phyloP scores from a whole-genome alignment of 306 rosid species.

The Calophaca sinica region DNA sequence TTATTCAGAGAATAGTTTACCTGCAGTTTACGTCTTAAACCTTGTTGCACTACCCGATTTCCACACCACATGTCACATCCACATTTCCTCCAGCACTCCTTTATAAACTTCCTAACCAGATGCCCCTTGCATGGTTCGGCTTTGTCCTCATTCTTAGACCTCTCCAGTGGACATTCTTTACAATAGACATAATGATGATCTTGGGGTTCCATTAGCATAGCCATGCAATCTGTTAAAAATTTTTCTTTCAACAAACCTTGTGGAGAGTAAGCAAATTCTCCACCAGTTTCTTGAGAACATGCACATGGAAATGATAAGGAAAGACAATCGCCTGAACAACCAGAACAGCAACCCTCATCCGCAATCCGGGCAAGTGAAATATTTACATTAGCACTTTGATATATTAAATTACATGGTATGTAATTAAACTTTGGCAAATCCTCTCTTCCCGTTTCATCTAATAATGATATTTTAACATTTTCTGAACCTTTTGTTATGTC shows the following conservation, averaged over 20 bases:
- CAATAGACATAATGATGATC: constrained; percentile 63
- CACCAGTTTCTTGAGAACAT: constrained; percentile 93
- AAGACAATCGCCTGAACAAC: constrained; percentile 80
- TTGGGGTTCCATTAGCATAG: constrained; percentile 60
- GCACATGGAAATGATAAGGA: constrained; percentile 77
- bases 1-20: constrained; percentile 54
- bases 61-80: constrained; percentile 92
- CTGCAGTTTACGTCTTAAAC: constrained; percentile 83
- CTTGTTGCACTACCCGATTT: constrained; percentile 88
- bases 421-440: constrained; percentile 76
- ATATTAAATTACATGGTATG: constrained; percentile 68
- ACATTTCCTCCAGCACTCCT: constrained; percentile 98
- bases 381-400: constrained; percentile 75
- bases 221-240: constrained; percentile 59
- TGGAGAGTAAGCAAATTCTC: constrained; percentile 84
- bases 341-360: constrained; percentile 80
- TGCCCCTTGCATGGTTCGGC: constrained; percentile 87
- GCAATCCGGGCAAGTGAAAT: constrained; percentile 86
- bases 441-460: constrained; percentile 64
- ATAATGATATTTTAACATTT: constrained; percentile 68
- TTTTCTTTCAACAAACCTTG: constrained; percentile 75
- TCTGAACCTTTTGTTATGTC: constrained; percentile 87
- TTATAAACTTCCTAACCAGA: constrained; percentile 72
- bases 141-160: constrained; percentile 56
- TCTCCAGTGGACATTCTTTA: constrained; percentile 78